Conservation (phyloP, 306 rosid species). For the Castanopsis chinensis region DNA sequence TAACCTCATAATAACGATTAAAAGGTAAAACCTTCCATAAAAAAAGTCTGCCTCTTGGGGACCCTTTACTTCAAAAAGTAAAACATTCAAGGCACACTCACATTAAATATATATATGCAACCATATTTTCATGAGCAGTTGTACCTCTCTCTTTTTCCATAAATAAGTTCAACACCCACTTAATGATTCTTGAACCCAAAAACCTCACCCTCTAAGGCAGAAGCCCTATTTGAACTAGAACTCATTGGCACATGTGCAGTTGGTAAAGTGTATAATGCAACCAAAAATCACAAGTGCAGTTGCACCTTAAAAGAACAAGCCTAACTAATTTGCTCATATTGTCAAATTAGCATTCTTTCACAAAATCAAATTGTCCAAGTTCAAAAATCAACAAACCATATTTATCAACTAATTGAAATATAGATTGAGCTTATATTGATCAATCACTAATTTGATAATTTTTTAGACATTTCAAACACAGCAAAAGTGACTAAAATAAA, state of each 20-base stretch:
- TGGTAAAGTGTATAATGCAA: background rate
- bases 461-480: no score
- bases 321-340: background rate
- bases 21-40: background rate
- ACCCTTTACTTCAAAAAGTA: background rate
- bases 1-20: background rate
- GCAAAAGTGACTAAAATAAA: no score
- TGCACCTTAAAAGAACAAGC: slow-evolving; percentile 15
- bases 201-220: no score
- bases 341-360: slow-evolving; percentile 1
- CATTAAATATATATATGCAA: background rate
- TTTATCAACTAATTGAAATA: no score
- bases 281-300: slow-evolving; percentile 18
- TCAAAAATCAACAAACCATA: background rate
- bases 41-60: background rate
- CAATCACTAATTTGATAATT: no score
- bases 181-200: no score
- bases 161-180: no score
- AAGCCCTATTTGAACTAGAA: no score
- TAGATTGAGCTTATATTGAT: no score
- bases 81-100: background rate
- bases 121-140: background rate
- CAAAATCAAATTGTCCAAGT: background rate
- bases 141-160: background rate
- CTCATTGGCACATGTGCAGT: no score